Evolutionary conservation across 2,329 filamentous ascomycete species (phyloP).

Genomic region (Colletotrichum musicola): DNA sequence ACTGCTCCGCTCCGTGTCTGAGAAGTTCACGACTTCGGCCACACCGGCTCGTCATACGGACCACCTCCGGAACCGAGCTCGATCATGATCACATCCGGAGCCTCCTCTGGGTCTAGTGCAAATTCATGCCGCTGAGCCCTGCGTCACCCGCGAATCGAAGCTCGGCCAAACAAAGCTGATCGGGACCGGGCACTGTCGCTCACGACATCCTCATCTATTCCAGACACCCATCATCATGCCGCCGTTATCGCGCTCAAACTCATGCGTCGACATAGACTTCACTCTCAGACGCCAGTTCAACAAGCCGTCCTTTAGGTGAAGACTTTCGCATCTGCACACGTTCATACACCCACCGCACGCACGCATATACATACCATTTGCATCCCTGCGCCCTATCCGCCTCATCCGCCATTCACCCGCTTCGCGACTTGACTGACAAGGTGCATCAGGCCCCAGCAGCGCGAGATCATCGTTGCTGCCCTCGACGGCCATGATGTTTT

Average conservation of each 20-base stretch:
- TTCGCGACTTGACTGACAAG: conserved; percentile 56
- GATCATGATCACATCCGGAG: conserved; percentile 19
- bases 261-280: conserved; percentile 77
- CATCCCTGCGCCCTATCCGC: neutral
- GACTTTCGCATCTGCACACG: conserved; percentile 12
- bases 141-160: conserved; percentile 16
- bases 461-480: conserved; percentile 87
- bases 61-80: conserved; percentile 36
- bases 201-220: conserved; percentile 24
- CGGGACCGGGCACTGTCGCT: conserved; percentile 13
- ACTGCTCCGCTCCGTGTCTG: conserved; percentile 4
- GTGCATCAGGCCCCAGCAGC: conserved; percentile 73
- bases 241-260: conserved; percentile 58
- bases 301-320: conserved; percentile 78
- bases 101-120: conserved; percentile 32
- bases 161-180: conserved; percentile 17
- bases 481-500: conserved; percentile 91
- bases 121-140: conserved; percentile 30
- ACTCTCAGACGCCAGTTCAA: conserved; percentile 80
- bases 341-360: neutral
- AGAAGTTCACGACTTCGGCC: conserved; percentile 20
- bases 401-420: neutral
- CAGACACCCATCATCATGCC: conserved; percentile 50
- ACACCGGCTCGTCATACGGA: conserved; percentile 32
- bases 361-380: neutral